Evolutionary conservation across 169 alveolate species (phyloP), one percentile per base, ranked within the genome.

Genomic region (Toxoplasma gondii): DNA sequence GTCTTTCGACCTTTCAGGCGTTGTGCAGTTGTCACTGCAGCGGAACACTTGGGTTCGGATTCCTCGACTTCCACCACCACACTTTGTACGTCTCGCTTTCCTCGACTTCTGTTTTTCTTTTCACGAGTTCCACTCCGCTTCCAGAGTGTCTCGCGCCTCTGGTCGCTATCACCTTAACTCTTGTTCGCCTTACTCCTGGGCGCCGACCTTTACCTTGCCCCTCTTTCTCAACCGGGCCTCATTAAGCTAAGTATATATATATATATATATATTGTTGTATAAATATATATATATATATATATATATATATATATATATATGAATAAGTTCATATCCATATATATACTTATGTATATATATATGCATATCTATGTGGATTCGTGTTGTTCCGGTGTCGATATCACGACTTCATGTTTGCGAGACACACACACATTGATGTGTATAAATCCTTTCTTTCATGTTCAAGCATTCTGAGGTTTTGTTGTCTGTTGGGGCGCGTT

Each of bases 1-100:
- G n/a, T n/a, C n/a, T n/a, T n/a, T n/a, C n/a, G n/a, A n/a, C n/a
- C 22, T n/a, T 36, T n/a, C 82, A 91, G 94, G 94, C 88, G 29
- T 78, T 91, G 24, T 44, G 81, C 44, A 74, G 74, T 87, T 78
- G 83, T 34, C 94, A 91, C 58, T 91, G 94, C 94, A 70, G 94
- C 82, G 94, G 94, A 39, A 34, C 38, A 43, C 74, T 91, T 34
- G 94, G 91, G 43, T 91, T 91, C 82, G 74, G 58, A 22, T 39
- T 91, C 1, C 83, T 45, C 45, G 90, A 91, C 90, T 91, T 91
- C 64, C 88, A 87, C 29, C 9, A 4, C 80, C 82, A 91, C 74
- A 67, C 45, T 29, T 22, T 91, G 94, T 91, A 45, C 1, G 90
- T 36, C 36, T n/a, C 44, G 39, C 45, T 5, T 39, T 34, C 92